Conservation (phyloP, 2,329 filamentous ascomycete species). For the Scedosporium apiospermum region DNA sequence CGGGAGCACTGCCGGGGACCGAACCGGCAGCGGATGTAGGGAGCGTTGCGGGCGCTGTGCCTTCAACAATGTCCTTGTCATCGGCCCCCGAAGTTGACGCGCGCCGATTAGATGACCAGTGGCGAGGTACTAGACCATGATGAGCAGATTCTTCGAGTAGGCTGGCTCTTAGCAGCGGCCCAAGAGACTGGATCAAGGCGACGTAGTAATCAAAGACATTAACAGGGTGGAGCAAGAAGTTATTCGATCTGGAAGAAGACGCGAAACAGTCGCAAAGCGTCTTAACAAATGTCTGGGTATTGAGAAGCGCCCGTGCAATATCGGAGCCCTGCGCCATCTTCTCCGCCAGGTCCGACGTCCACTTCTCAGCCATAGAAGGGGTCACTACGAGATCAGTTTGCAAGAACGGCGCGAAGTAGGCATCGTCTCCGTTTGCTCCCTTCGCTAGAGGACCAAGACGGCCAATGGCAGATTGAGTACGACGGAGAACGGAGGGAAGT, state of each 20-base stretch:
- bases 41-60: neutral
- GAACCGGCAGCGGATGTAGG: conserved; percentile 8
- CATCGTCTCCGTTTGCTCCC: conserved; percentile 35
- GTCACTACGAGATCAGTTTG: conserved; percentile 25
- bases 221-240: conserved; percentile 60
- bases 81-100: neutral
- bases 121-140: conserved; percentile 61
- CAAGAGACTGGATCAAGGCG: conserved; percentile 63
- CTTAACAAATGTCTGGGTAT: conserved; percentile 65
- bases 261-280: conserved; percentile 68
- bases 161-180: conserved; percentile 67
- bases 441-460: conserved; percentile 56
- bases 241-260: conserved; percentile 54
- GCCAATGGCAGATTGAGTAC: conserved; percentile 61
- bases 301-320: conserved; percentile 68
- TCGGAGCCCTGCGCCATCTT: conserved; percentile 57
- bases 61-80: neutral
- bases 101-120: conserved; percentile 36
- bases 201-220: conserved; percentile 82
- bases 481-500: conserved; percentile 69
- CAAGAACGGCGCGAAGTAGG: conserved; percentile 66
- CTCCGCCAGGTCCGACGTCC: conserved; percentile 25
- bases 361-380: conserved; percentile 22
- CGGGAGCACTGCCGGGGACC: conserved; percentile 16
- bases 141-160: conserved; percentile 79